A percentile compares a stretch with the other conserved stretches of the same genome.
Evolutionary conservation across 78 protist species (phyloP).

Genomic region (Salpingoeca rosetta): DNA sequence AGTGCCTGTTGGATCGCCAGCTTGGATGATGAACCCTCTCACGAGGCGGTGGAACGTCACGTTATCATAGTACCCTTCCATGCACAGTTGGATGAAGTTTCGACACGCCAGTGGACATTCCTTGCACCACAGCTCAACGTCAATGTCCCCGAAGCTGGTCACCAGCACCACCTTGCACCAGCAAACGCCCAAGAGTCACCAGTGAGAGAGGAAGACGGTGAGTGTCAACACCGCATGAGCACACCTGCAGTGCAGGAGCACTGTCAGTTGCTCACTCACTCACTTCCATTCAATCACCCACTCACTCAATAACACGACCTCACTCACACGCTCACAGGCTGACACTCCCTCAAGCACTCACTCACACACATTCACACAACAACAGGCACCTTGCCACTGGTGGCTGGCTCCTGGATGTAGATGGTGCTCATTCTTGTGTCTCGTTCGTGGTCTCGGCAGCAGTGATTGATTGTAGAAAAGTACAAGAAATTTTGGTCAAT

Average conservation of each 20-base stretch:
- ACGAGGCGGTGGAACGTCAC: slow-evolving; percentile 77
- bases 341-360: background rate
- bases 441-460: no score
- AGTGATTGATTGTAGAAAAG: no score
- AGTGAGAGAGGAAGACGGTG: no score
- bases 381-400: slow-evolving; percentile 48
- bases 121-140: slow-evolving; percentile 84
- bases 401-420: slow-evolving; percentile 64
- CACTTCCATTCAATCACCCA: no score
- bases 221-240: no score
- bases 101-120: slow-evolving; percentile 60
- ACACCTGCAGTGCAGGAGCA: no score
- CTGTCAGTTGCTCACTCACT: no score
- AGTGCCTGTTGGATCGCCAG: slow-evolving; percentile 89
- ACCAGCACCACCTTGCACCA: slow-evolving; percentile 63
- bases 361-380: background rate
- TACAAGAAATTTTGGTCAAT: no score
- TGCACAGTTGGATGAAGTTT: slow-evolving; percentile 77
- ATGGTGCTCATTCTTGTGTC: slow-evolving; percentile 16
- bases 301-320: no score
- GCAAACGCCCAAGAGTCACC: no score
- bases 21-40: slow-evolving; percentile 70
- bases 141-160: slow-evolving; percentile 75
- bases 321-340: background rate
- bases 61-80: slow-evolving; percentile 79